Evolutionary conservation across 2,329 filamentous ascomycete species (phyloP).

Genomic region (Biscogniauxia sp.): DNA sequence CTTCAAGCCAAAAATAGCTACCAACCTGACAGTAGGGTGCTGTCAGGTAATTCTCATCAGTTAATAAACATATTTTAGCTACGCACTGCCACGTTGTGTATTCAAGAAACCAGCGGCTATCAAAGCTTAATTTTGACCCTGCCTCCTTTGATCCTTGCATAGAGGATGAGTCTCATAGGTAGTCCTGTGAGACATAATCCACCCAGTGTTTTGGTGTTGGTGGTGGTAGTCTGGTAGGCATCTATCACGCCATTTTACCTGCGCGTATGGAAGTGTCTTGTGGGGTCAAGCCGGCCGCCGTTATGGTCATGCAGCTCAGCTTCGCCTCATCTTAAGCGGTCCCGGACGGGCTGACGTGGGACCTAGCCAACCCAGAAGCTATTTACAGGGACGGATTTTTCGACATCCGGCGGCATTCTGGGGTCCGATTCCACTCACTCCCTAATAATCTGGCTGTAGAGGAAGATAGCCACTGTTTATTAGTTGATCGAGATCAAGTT

Average conservation of each 20-base stretch:
- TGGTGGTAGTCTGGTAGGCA: neutral
- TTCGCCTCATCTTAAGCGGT: neutral
- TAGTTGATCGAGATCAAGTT: neutral
- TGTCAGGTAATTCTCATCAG: neutral
- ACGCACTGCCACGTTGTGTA: neutral
- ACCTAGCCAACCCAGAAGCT: neutral
- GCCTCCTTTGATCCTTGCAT: neutral
- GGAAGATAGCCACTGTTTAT: neutral
- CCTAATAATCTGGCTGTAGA: neutral
- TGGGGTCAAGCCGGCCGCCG: neutral
- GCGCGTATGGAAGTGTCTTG: neutral
- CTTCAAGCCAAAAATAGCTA: neutral
- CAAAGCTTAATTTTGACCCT: neutral
- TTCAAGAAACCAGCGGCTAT: neutral
- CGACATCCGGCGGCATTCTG: neutral
- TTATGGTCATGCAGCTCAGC: neutral
- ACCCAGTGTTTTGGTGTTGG: neutral
- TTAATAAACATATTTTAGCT: neutral
- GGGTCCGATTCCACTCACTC: neutral
- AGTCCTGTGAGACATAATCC: neutral
- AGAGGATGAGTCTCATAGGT: neutral
- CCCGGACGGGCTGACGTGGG: neutral
- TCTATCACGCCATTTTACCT: neutral
- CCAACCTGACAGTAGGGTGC: neutral
- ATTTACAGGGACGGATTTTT: neutral